Percentiles rank a stretch among this genome's conserved stretches.
Evolutionary conservation across 1,284 basidiomycete genomes (phyloP).

Genomic region (Heterobasidion irregulare): DNA sequence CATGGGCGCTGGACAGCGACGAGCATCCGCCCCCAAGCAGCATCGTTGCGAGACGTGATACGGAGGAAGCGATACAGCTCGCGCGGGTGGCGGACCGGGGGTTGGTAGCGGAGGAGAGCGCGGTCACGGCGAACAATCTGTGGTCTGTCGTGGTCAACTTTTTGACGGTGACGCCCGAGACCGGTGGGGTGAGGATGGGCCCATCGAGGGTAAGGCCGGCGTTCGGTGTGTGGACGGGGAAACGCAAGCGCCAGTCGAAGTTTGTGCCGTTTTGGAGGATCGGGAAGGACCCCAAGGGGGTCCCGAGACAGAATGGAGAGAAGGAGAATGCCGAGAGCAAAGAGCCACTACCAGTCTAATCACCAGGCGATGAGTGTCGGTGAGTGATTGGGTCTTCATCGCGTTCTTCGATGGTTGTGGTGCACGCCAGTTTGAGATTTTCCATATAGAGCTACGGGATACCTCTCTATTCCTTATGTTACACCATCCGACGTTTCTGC

Average conservation of each 20-base stretch:
- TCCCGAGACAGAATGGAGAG: not conserved
- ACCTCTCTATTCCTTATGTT: no score
- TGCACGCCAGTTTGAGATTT: no score
- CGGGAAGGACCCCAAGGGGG: not conserved
- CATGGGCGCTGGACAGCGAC: conserved; percentile 67
- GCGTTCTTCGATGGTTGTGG: no score
- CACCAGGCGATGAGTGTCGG: not conserved
- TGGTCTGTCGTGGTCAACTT: conserved; percentile 62
- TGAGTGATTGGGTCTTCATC: not conserved
- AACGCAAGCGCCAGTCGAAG: not conserved
- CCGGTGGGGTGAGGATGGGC: conserved; percentile 5
- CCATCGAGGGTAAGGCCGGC: not conserved
- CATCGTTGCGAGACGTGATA: conserved; percentile 72
- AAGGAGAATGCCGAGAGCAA: not conserved
- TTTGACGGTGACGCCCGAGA: conserved; percentile 35
- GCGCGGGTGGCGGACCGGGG: conserved; percentile 64
- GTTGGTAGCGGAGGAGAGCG: conserved; percentile 43
- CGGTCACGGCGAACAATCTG: conserved; percentile 57
- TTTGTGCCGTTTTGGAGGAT: conserved; percentile 1
- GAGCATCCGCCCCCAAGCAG: conserved; percentile 78
- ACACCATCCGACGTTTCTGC: no score
- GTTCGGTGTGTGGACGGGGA: not conserved
- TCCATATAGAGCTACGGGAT: no score
- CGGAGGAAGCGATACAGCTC: conserved; percentile 61
- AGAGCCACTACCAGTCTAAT: not conserved